A percentile compares a stretch with the other conserved stretches of the same genome.
Conservation (phyloP, 2,329 filamentous ascomycete genomes). For the Colletotrichum truncatum region DNA sequence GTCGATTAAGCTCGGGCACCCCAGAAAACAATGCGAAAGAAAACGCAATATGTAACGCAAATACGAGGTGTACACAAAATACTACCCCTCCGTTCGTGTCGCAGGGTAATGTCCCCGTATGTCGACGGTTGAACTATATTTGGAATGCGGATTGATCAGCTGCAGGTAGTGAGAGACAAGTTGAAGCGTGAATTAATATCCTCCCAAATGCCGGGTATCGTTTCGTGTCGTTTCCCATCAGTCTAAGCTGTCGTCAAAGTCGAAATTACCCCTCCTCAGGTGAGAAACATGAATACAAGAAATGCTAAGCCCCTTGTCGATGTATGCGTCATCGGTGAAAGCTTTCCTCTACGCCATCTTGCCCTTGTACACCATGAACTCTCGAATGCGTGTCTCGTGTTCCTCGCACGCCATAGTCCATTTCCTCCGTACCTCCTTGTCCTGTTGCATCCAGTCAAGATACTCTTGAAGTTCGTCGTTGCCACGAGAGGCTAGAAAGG, state of each 20-base stretch:
- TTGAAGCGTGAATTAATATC: slow-evolving; percentile 17
- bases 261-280: slow-evolving; percentile 1
- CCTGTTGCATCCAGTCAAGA: slow-evolving; percentile 68
- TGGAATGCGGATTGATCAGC: slow-evolving; percentile 15
- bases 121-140: slow-evolving; percentile 6
- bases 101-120: background rate
- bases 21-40: slow-evolving; percentile 2
- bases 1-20: background rate
- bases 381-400: slow-evolving; percentile 67
- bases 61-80: slow-evolving; percentile 6
- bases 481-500: slow-evolving; percentile 53
- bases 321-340: background rate
- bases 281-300: background rate
- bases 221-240: slow-evolving; percentile 26
- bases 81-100: slow-evolving; percentile 1
- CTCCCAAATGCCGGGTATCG: slow-evolving; percentile 28
- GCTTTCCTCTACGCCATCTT: slow-evolving; percentile 48
- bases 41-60: slow-evolving; percentile 13
- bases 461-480: slow-evolving; percentile 65
- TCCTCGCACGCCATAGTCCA: slow-evolving; percentile 69
- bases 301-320: background rate
- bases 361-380: slow-evolving; percentile 61
- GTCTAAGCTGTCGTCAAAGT: slow-evolving; percentile 27
- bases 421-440: slow-evolving; percentile 67
- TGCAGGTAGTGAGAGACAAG: slow-evolving; percentile 19